Conservation (phyloP, 441 rosid genomes). For the Syzygium syzygioides region DNA sequence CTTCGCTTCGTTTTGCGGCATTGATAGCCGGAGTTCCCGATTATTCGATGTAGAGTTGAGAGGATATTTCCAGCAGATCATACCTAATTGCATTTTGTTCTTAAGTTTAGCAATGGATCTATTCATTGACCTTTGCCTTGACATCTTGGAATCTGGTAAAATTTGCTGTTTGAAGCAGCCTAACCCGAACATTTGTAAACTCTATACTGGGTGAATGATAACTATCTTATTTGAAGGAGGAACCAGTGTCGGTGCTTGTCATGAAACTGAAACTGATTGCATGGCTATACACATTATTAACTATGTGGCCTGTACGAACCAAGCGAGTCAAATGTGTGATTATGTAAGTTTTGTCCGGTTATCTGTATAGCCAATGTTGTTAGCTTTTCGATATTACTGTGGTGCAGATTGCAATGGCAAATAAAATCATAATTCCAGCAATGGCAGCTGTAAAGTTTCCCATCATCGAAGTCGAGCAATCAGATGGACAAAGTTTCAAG, state of each 20-base stretch:
- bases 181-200: background rate
- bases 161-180: background rate
- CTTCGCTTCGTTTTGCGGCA: background rate
- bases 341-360: background rate
- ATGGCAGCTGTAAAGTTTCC: constrained; percentile 65
- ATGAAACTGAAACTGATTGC: background rate
- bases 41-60: background rate
- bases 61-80: background rate
- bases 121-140: background rate
- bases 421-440: constrained; percentile 59
- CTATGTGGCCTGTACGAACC: background rate
- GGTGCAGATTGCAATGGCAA: constrained; percentile 65
- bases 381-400: background rate
- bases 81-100: background rate
- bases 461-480: constrained; percentile 32
- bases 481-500: constrained; percentile 46
- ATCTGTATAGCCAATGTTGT: background rate
- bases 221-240: background rate
- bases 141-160: background rate
- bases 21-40: background rate
- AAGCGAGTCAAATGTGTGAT: background rate
- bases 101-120: background rate
- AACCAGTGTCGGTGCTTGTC: background rate
- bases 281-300: background rate
- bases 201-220: background rate